Conservation (phyloP, 371 early-diverging fungal species). For the Apophysomyces elegans region DNA sequence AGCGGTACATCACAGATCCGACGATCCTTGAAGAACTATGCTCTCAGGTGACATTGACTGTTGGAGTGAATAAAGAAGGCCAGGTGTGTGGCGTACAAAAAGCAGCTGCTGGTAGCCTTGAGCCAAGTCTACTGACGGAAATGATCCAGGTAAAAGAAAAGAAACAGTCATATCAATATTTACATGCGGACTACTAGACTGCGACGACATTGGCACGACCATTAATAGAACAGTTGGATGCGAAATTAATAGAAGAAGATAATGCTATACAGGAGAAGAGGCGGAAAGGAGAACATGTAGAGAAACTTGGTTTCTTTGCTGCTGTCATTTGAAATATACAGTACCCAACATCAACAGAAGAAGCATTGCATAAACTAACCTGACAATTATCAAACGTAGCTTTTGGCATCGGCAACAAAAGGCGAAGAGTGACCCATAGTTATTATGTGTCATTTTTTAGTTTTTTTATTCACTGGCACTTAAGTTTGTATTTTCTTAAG, state of each 20-base stretch:
- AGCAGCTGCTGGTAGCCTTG: constrained; percentile 72
- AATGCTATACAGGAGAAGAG: constrained; percentile 47
- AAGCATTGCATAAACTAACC: neutral
- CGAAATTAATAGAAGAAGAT: constrained; percentile 56
- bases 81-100: constrained; percentile 87
- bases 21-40: constrained; percentile 87
- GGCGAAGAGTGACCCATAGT: neutral
- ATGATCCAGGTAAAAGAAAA: constrained; percentile 68
- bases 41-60: constrained; percentile 76
- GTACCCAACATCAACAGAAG: neutral
- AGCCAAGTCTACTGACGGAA: constrained; percentile 76
- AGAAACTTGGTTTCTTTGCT: constrained; percentile 70
- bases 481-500: no score
- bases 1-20: constrained; percentile 85
- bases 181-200: constrained; percentile 33
- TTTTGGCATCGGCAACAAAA: neutral
- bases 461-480: no score
- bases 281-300: constrained; percentile 47
- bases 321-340: constrained; percentile 37
- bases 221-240: constrained; percentile 58
- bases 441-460: neutral
- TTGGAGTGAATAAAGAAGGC: constrained; percentile 82
- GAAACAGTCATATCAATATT: constrained; percentile 12
- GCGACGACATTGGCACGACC: constrained; percentile 65
- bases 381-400: neutral